A percentile compares a stretch with the other conserved stretches of the same genome.
Conservation (phyloP, 495 filamentous ascomycete genomes). For the Tuber indicum region DNA sequence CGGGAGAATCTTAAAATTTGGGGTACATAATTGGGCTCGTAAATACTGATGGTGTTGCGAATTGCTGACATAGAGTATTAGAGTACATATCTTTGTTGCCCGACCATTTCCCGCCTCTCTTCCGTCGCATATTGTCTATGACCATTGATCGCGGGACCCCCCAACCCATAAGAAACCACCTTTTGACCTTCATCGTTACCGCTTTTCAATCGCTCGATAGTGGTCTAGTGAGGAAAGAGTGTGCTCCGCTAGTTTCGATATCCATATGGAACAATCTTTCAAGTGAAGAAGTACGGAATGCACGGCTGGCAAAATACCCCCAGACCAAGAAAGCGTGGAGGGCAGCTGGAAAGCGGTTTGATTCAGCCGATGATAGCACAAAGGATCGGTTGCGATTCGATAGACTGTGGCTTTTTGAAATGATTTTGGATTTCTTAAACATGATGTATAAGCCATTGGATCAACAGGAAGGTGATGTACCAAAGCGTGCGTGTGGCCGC, state of each 20-base stretch:
- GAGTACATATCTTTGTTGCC: constrained; percentile 70
- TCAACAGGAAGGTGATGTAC: constrained; percentile 19
- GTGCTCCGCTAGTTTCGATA: constrained; percentile 88
- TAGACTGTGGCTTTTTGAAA: constrained; percentile 83
- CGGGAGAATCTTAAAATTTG: constrained; percentile 82
- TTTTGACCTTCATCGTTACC: constrained; percentile 78
- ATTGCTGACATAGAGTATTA: constrained; percentile 38
- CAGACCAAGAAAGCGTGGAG: constrained; percentile 85
- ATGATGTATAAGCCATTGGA: constrained; percentile 55
- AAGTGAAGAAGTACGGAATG: constrained; percentile 58
- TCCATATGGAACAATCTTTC: constrained; percentile 91
- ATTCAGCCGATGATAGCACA: constrained; percentile 70
- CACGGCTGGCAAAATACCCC: constrained; percentile 59
- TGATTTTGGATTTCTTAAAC: constrained; percentile 75
- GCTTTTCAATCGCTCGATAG: constrained; percentile 94
- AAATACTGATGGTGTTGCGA: constrained; percentile 11
- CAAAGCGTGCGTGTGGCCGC: constrained; percentile 21
- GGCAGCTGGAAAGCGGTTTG: constrained; percentile 75
- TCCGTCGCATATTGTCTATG: constrained; percentile 84
- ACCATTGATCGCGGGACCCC: constrained; percentile 71
- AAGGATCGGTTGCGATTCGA: constrained; percentile 83
- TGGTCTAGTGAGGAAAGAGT: constrained; percentile 83
- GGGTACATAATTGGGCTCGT: constrained; percentile 51
- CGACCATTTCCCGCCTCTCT: constrained; percentile 79
- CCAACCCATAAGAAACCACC: constrained; percentile 62